Evolutionary conservation across 805 yeast species (phyloP), one percentile per base, ranked within the genome.

Genomic region (Saturnispora hagleri): DNA sequence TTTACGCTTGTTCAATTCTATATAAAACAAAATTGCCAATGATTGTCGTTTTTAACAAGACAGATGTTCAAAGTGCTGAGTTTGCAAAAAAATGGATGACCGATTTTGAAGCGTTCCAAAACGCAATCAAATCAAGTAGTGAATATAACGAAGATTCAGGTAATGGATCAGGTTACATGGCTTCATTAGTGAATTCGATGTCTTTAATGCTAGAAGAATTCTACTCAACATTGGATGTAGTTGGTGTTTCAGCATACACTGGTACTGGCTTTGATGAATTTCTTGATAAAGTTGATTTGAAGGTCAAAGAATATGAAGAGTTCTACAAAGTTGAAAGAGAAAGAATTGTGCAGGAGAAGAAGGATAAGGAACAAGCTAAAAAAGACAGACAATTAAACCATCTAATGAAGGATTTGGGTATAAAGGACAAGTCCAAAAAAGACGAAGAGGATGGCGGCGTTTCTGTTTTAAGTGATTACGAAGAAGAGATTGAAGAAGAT

Each of bases 81-180:
- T 89, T 90, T 70, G 97, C 96, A 22, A 82, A 81, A 62, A 95
- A 88, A 58, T 93, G 99, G 99, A 89, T 93, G 97, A 79, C 84
- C 2, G 99, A 93, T 69, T 93, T 93, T 67, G 97, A 91, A 67
- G 75, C 81, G 15, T 93, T 93, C 73, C 98, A 91, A 67, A 71
- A 69, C 22, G 95, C 95, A 1, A 71, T 91, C 51, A 74, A 75
- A 56, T 73, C 74, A 33, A 84, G 81, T 36, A 38, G 13, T 18
- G 42, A 38, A 18, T 38, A 18, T 18, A 38, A 18, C 5, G 42
- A 38, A 38, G 81, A 76, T 48, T 79, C 76, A 24, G 75, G 77
- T 5, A 70, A 68, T 51, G 80, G 81, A 20, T 82, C 91, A 3
- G 97, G 97, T 2, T 93, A 93, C 67, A 93, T 93, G 99, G 80